A percentile compares a stretch with the other conserved stretches of the same genome.
Evolutionary conservation across 2,329 filamentous ascomycete genomes (phyloP).

Genomic region (Apiospora kogelbergensis): DNA sequence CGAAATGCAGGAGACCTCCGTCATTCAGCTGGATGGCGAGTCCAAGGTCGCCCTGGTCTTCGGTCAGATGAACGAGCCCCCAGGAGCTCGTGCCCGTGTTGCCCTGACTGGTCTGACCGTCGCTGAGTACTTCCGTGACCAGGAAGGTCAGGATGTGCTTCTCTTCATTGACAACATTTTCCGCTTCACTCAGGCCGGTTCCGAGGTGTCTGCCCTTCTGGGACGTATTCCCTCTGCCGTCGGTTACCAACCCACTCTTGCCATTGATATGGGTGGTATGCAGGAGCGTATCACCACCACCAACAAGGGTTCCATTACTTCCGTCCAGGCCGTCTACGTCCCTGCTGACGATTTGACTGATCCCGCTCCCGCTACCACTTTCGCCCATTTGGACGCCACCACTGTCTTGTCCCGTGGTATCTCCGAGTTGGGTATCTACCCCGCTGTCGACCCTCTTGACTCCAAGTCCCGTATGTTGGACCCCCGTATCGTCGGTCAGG

Average conservation of each 20-base stretch:
- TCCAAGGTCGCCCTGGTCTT: conserved; percentile 99
- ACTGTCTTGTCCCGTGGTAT: conserved; percentile 99
- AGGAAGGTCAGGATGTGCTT: conserved; percentile 89
- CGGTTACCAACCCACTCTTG: conserved; percentile 99
- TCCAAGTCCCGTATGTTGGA: conserved; percentile 99
- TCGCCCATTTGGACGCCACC: conserved; percentile 99
- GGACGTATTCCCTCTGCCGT: conserved; percentile 99
- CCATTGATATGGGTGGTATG: conserved; percentile 99
- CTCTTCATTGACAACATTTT: conserved; percentile 99
- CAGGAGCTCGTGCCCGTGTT: conserved; percentile 99
- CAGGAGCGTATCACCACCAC: conserved; percentile 99
- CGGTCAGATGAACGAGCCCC: conserved; percentile 99
- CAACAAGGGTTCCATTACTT: conserved; percentile 99
- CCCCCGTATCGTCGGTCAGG: conserved; percentile 95
- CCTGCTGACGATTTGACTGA: conserved; percentile 99
- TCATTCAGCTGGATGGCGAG: conserved; percentile 98
- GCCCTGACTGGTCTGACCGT: conserved; percentile 86
- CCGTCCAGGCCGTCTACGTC: conserved; percentile 99
- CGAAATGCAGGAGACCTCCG: conserved; percentile 99
- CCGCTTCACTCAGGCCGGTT: conserved; percentile 99
- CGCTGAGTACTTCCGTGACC: conserved; percentile 79
- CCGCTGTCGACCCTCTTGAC: conserved; percentile 98
- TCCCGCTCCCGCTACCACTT: conserved; percentile 98
- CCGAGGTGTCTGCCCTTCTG: conserved; percentile 97
- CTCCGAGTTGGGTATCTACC: conserved; percentile 99